phyloP scores from a whole-genome alignment of 1,139 yeast species.

The Debaryomycetaceae sp. region DNA sequence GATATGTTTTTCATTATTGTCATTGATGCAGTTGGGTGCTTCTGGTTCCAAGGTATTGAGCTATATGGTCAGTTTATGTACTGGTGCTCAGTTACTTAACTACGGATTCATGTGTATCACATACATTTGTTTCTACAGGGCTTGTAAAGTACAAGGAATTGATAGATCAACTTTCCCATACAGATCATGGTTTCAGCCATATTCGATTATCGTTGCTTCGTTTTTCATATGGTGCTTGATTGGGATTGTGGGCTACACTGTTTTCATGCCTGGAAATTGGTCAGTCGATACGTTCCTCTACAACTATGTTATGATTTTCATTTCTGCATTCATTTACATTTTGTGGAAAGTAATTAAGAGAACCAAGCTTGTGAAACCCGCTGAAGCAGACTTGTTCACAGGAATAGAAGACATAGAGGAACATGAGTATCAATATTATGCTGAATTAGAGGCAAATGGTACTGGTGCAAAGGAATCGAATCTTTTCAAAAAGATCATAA shows the following conservation, averaged over 20 bases:
- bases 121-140: constrained; percentile 57
- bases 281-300: constrained; percentile 37
- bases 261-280: constrained; percentile 29
- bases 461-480: constrained; percentile 3
- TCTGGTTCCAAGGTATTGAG: constrained; percentile 60
- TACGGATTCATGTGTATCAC: constrained; percentile 62
- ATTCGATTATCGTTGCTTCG: constrained; percentile 26
- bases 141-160: constrained; percentile 45
- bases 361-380: constrained; percentile 25
- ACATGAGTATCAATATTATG: constrained; percentile 42
- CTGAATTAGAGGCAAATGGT: constrained; percentile 15
- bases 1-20: constrained; percentile 28
- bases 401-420: constrained; percentile 42
- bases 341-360: constrained; percentile 34
- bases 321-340: constrained; percentile 26
- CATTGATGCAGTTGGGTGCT: constrained; percentile 16
- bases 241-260: constrained; percentile 38
- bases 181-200: constrained; percentile 33
- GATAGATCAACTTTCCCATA: constrained; percentile 27
- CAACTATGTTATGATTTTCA: constrained; percentile 40
- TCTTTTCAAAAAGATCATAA: constrained; percentile 5
- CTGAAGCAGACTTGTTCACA: constrained; percentile 29
- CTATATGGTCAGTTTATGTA: constrained; percentile 74
- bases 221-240: constrained; percentile 32
- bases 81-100: constrained; percentile 76